A percentile compares a stretch with the other conserved stretches of the same genome.
Conservation (phyloP, 495 filamentous ascomycete species). For the Lophiostoma macrostomum region DNA sequence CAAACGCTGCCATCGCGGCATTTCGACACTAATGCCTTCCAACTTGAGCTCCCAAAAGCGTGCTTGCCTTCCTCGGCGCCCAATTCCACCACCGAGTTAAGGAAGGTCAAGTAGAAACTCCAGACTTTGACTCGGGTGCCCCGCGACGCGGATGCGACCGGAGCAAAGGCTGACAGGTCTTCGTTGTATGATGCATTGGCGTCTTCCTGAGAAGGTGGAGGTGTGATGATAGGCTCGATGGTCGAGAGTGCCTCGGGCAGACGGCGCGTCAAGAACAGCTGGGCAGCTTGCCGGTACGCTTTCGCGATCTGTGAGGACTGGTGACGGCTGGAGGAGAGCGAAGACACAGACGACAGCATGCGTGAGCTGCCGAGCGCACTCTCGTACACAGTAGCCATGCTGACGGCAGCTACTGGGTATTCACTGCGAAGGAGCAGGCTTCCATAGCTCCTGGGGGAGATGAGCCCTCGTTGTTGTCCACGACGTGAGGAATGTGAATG, state of each 20-base stretch:
- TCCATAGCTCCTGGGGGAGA: constrained; percentile 13
- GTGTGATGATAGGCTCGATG: constrained; percentile 75
- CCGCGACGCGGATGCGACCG: constrained; percentile 68
- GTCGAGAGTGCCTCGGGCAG: constrained; percentile 82
- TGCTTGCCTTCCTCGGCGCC: constrained; percentile 86
- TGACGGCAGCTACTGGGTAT: constrained; percentile 5
- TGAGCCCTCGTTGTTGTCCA: constrained; percentile 14
- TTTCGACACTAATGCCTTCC: constrained; percentile 73
- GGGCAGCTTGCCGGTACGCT: constrained; percentile 83
- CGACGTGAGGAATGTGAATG: constrained; percentile 23
- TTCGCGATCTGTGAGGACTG: constrained; percentile 67
- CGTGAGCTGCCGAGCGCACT: constrained; percentile 46
- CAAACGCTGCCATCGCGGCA: constrained; percentile 84
- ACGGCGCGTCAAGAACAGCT: constrained; percentile 88
- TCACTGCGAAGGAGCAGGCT: neutral
- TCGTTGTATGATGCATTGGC: constrained; percentile 38
- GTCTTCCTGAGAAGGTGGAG: constrained; percentile 39
- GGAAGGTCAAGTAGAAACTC: constrained; percentile 90
- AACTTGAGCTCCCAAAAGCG: constrained; percentile 77
- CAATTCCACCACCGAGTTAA: constrained; percentile 86
- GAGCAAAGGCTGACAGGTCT: constrained; percentile 49
- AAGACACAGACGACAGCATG: constrained; percentile 50
- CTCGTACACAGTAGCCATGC: constrained; percentile 26
- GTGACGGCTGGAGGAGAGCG: constrained; percentile 54
- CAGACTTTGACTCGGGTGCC: constrained; percentile 89